Base-by-base conservation (phyloP, 768 basidiomycete species). In the Tricholoma matsutake region DNA sequence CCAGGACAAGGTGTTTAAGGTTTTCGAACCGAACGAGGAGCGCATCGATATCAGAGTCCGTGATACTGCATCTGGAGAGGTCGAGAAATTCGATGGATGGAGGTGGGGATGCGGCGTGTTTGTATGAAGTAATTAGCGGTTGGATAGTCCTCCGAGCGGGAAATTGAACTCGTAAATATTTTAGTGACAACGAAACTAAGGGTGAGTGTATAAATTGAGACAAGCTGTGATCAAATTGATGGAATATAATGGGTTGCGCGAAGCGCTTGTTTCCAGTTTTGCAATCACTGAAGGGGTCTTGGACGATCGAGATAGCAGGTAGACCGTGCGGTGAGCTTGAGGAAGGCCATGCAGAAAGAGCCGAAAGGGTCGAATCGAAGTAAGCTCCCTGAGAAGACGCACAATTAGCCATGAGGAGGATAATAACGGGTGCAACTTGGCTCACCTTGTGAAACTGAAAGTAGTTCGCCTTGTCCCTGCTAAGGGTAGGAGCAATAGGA, bases 171-270 rank as follows among this genome's bases (percentile, higher is more conserved):
- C 89, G 81, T 20, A 96, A 72, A 59, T 83, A 78, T 3, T 74
- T 81, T 49, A 89, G 75, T 10, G 81, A 72, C 0, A 77, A 73
- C 0, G 86, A 83, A 54, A 92, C 72, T 2, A 69, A 69, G 0
- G 79, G 74, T 7, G 80, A 79, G 52, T 72, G 76, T 4, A 81
- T 61, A 55, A 96, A 72, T 8, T 66, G 61, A 3, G 78, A 67
- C 25, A 83, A 61, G 35, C 86, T 65, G 39, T 79, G 71, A 37
- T 87, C 83, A 58, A 96, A 77, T 43, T 81, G 82, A 71, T 91
- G 91, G 75, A 95, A 93, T 2, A 94, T 91, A 63, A 97, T 81
- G 1, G 95, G 95, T 67, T 96, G 95, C 1, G 94, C 95, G 62
- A 90, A 89, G 35, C 70, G 71, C 45, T 68, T 66, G n/a, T 52